Conservation (phyloP, 73 alveolate species). For the Stentor roeselii region DNA sequence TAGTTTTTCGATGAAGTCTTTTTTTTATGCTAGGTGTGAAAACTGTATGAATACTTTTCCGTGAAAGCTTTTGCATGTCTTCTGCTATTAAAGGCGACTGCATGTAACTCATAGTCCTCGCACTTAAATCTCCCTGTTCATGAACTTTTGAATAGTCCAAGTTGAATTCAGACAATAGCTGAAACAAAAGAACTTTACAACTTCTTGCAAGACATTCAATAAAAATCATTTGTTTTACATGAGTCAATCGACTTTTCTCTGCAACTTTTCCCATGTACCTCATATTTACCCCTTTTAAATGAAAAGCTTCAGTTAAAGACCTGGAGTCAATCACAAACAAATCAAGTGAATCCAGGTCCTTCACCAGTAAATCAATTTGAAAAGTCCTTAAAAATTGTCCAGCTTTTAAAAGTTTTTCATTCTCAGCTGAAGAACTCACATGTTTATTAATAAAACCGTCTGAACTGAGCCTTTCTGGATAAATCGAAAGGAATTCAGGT, state of each 20-base stretch:
- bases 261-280: conserved; percentile 83
- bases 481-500: conserved; percentile 55
- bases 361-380: conserved; percentile 46
- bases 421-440: conserved; percentile 31
- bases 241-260: conserved; percentile 66
- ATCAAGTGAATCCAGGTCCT: conserved; percentile 62
- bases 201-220: conserved; percentile 86
- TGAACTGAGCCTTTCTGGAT: conserved; percentile 53
- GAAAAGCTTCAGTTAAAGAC: conserved; percentile 73
- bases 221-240: conserved; percentile 69
- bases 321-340: conserved; percentile 73
- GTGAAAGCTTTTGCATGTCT: too few species aligned
- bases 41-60: too few species aligned
- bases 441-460: conserved; percentile 47
- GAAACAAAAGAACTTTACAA: conserved; percentile 60
- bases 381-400: conserved; percentile 33
- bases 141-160: too few species aligned
- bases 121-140: too few species aligned
- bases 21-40: too few species aligned
- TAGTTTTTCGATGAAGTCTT: too few species aligned
- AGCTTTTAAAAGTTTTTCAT: conserved; percentile 53
- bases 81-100: too few species aligned
- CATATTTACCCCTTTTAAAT: conserved; percentile 81
- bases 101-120: neutral
- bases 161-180: neutral